These are phyloP conservation scores for Trifolium repens DNA, from an alignment of 306 rosid species.

Conservation along the genomic window DNA sequence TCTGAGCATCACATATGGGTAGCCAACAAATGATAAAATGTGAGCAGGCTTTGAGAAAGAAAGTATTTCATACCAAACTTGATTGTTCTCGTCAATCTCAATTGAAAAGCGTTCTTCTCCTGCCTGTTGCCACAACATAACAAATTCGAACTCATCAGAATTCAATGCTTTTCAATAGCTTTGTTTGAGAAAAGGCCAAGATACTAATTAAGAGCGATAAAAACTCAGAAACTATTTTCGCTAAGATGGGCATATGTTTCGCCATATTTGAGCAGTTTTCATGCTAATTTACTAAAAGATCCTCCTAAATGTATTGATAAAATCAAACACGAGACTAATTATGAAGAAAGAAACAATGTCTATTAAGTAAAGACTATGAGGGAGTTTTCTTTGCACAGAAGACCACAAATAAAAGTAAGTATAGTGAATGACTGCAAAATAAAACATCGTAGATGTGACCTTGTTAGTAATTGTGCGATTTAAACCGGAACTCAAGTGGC, in stretches of 20 bases:
- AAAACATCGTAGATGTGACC: neutral
- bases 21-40: constrained; percentile 71
- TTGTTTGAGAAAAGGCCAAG: constrained; percentile 23
- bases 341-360: neutral
- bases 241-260: constrained; percentile 15
- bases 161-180: neutral
- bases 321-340: neutral
- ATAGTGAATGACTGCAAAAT: neutral
- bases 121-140: constrained; percentile 60
- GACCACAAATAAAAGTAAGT: neutral
- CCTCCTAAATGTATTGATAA: neutral
- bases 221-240: constrained; percentile 31
- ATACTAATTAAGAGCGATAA: constrained; percentile 23
- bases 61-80: constrained; percentile 93
- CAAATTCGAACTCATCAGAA: neutral
- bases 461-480: neutral
- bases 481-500: neutral
- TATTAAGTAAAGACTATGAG: neutral
- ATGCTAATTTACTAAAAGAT: neutral
- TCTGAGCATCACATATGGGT: constrained; percentile 81
- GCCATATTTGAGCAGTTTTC: neutral
- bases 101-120: constrained; percentile 93
- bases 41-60: constrained; percentile 93
- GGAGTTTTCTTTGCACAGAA: neutral
- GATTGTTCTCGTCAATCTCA: constrained; percentile 80